Evolutionary conservation across 2,329 filamentous ascomycete species (phyloP).

Genomic region (Penicillium janthinellum): DNA sequence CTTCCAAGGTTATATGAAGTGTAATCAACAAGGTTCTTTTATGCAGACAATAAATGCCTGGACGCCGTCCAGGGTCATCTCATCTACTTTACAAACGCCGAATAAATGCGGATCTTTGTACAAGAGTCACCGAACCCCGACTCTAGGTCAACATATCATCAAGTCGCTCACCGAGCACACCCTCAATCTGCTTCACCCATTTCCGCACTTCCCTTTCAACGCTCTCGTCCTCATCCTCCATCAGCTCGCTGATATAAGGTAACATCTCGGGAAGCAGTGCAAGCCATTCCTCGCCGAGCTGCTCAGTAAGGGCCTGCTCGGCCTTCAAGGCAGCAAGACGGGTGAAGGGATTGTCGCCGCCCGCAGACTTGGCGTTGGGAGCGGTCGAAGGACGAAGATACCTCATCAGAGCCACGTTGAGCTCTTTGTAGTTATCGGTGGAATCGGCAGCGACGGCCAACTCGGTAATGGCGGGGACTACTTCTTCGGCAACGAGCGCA

Average conservation of each 20-base stretch:
- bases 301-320: constrained; percentile 76
- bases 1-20: not conserved
- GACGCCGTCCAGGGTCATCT: constrained; percentile 12
- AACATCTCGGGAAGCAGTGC: constrained; percentile 90
- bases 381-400: constrained; percentile 65
- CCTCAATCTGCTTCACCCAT: constrained; percentile 91
- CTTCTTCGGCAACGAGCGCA: constrained; percentile 54
- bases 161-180: constrained; percentile 83
- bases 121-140: constrained; percentile 14
- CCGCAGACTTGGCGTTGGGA: constrained; percentile 29
- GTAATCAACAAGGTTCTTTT: constrained; percentile 14
- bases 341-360: constrained; percentile 65
- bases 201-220: constrained; percentile 86
- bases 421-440: constrained; percentile 84
- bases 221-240: constrained; percentile 93
- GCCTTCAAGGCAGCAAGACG: constrained; percentile 80
- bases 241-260: constrained; percentile 90
- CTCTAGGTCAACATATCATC: constrained; percentile 84
- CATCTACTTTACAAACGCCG: constrained; percentile 25
- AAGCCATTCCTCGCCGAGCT: constrained; percentile 91
- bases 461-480: constrained; percentile 76
- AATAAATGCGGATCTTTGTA: constrained; percentile 29
- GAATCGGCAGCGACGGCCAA: constrained; percentile 80
- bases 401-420: constrained; percentile 77
- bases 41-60: constrained; percentile 7